phyloP scores from a whole-genome alignment of 345 rosid species.

The Schrenkiella parvula region DNA sequence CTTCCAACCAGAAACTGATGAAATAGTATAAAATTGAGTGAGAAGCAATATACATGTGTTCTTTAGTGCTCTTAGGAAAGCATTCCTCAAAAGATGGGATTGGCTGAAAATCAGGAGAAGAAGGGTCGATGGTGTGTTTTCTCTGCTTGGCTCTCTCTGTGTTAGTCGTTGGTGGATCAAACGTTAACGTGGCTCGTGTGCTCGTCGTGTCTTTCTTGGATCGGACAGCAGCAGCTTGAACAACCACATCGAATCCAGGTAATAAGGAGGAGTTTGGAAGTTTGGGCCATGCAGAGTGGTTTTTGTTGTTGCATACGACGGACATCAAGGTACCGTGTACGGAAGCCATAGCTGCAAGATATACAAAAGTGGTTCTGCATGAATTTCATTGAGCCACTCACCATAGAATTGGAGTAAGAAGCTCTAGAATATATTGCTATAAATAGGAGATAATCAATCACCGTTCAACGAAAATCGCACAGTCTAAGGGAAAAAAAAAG shows the following conservation, averaged over 20 bases:
- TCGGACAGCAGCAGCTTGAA: slow-evolving; percentile 39
- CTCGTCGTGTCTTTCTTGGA: slow-evolving; percentile 45
- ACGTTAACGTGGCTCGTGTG: slow-evolving; percentile 65
- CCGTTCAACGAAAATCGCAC: not conserved
- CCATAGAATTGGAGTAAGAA: too few species aligned
- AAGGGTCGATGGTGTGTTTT: slow-evolving; percentile 79
- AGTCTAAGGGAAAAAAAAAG: not conserved
- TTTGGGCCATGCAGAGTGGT: slow-evolving; percentile 42
- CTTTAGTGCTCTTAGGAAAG: slow-evolving; percentile 91
- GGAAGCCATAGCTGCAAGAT: slow-evolving; percentile 55
- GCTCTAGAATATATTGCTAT: too few species aligned
- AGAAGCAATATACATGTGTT: slow-evolving; percentile 42
- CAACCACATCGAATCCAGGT: slow-evolving; percentile 53
- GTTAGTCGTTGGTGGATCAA: slow-evolving; percentile 66
- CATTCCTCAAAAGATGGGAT: slow-evolving; percentile 91
- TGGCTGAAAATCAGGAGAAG: slow-evolving; percentile 82
- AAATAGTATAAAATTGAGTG: not conserved
- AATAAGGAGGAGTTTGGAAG: slow-evolving; percentile 52
- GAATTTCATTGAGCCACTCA: not conserved
- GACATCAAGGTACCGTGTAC: slow-evolving; percentile 52
- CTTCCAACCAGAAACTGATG: not conserved
- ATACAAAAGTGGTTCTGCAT: not conserved
- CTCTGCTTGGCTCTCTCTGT: slow-evolving; percentile 50
- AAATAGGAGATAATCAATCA: too few species aligned
- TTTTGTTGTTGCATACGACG: slow-evolving; percentile 51